Conservation (phyloP, 768 basidiomycete species). For the Tylopilus intermedius region DNA sequence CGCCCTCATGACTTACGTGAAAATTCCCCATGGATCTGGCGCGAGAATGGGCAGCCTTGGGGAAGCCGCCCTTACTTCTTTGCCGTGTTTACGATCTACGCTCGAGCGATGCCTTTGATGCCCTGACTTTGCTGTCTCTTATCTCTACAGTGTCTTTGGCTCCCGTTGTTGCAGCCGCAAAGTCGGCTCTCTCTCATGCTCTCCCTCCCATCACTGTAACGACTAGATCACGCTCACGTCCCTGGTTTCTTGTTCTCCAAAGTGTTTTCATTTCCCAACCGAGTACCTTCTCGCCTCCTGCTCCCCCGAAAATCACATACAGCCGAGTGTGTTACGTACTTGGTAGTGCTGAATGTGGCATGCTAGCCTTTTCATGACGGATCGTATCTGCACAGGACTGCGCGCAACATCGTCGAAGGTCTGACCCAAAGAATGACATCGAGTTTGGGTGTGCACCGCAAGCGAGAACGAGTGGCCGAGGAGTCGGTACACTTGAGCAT, state of each 20-base stretch:
- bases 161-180: conserved; percentile 16
- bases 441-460: conserved; percentile 4
- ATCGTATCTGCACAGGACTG: background rate
- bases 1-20: conserved; percentile 18
- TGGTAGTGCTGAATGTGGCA: conserved; percentile 11
- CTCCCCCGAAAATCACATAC: conserved; percentile 17
- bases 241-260: conserved; percentile 33
- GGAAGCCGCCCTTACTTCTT: conserved; percentile 10
- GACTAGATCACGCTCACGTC: conserved; percentile 63
- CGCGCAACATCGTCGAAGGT: conserved; percentile 1
- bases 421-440: conserved; percentile 5
- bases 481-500: background rate
- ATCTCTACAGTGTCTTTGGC: conserved; percentile 8
- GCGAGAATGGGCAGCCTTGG: conserved; percentile 12
- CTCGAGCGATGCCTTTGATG: conserved; percentile 26
- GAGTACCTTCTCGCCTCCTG: conserved; percentile 28
- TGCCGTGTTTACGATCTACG: conserved; percentile 20
- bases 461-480: background rate
- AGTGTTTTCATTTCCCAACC: conserved; percentile 28
- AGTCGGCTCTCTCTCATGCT: conserved; percentile 19
- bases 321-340: conserved; percentile 9
- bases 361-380: conserved; percentile 6
- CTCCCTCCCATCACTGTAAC: conserved; percentile 46
- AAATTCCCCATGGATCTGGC: conserved; percentile 18
- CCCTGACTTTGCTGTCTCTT: conserved; percentile 11